A percentile compares a stretch with the other conserved stretches of the same genome.
These are phyloP conservation scores for Periconia digitata DNA, from an alignment of 2,329 filamentous ascomycete genomes.

Conservation along the genomic window DNA sequence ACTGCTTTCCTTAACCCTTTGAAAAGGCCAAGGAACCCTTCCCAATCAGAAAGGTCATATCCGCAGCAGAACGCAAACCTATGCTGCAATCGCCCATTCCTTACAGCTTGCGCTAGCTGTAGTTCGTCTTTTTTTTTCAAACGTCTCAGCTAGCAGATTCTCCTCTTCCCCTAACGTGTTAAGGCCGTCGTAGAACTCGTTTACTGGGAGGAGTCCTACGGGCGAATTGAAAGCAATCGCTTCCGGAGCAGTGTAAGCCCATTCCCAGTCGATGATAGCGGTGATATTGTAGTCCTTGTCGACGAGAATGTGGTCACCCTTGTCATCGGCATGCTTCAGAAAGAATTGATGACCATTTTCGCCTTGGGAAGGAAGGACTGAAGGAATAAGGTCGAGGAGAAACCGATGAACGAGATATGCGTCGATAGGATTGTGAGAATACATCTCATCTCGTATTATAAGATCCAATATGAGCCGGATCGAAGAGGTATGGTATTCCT, in stretches of 20 bases:
- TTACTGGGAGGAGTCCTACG: slow-evolving; percentile 43
- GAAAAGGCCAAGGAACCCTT: slow-evolving; percentile 48
- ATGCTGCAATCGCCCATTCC: slow-evolving; percentile 44
- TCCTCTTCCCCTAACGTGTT: slow-evolving; percentile 46
- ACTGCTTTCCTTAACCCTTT: slow-evolving; percentile 42
- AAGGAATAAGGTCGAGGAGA: slow-evolving; percentile 41
- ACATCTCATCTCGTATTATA: slow-evolving; percentile 43
- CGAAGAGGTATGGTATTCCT: slow-evolving; percentile 41
- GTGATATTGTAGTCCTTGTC: slow-evolving; percentile 52
- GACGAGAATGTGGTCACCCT: slow-evolving; percentile 53
- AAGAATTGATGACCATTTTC: slow-evolving; percentile 39
- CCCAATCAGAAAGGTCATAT: slow-evolving; percentile 48
- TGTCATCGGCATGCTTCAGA: slow-evolving; percentile 53
- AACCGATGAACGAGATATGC: slow-evolving; percentile 48
- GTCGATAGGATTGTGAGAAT: slow-evolving; percentile 32
- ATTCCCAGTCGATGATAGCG: slow-evolving; percentile 54
- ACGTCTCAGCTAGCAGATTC: slow-evolving; percentile 34
- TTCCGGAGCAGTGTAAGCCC: slow-evolving; percentile 33
- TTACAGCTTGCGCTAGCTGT: slow-evolving; percentile 41
- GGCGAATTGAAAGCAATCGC: slow-evolving; percentile 49
- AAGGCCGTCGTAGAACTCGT: slow-evolving; percentile 44
- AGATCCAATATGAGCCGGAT: slow-evolving; percentile 26
- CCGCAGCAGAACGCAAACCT: slow-evolving; percentile 47
- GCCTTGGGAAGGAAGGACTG: slow-evolving; percentile 17
- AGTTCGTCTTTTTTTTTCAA: slow-evolving; percentile 38